Percentiles rank a stretch among this genome's conserved stretches.
Conservation (phyloP, 73 alveolate genomes). For the Paramecium biaurelia region DNA sequence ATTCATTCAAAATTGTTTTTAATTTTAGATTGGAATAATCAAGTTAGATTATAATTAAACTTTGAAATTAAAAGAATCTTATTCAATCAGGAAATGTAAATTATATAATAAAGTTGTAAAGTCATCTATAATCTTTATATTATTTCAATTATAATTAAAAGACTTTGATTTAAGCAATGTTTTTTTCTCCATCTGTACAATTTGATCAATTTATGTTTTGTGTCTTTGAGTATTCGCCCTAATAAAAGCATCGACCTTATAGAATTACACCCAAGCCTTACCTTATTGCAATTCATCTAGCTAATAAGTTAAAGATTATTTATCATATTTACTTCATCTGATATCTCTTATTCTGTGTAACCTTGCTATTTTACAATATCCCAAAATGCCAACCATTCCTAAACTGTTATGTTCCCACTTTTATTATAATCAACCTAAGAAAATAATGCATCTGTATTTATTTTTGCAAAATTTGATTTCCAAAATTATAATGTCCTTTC, state of each 20-base stretch:
- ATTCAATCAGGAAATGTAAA: neutral
- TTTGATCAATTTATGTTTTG: neutral
- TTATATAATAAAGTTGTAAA: neutral
- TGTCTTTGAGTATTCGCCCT: neutral
- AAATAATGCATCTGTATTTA: conserved; percentile 56
- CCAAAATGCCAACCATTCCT: conserved; percentile 64
- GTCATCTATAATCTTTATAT: neutral
- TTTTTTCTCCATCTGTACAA: neutral
- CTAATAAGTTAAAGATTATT: neutral
- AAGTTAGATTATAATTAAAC: neutral
- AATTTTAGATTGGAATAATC: neutral
- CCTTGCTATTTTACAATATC: conserved; percentile 50
- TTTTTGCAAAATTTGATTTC: conserved; percentile 56
- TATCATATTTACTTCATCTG: conserved; percentile 30
- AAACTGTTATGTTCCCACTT: conserved; percentile 54
- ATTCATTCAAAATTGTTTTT: neutral
- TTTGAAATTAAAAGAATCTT: no score
- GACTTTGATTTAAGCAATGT: neutral
- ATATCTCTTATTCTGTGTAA: conserved; percentile 56
- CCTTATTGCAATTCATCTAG: conserved; percentile 19
- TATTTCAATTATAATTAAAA: neutral
- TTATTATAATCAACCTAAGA: conserved; percentile 48
- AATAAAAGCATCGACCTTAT: neutral
- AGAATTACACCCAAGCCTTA: conserved; percentile 22
- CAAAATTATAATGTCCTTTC: conserved; percentile 18